Evolutionary conservation across 139 green algal species (phyloP), one percentile per base, ranked within the genome.

Genomic region (Spirogloea muscicola): DNA sequence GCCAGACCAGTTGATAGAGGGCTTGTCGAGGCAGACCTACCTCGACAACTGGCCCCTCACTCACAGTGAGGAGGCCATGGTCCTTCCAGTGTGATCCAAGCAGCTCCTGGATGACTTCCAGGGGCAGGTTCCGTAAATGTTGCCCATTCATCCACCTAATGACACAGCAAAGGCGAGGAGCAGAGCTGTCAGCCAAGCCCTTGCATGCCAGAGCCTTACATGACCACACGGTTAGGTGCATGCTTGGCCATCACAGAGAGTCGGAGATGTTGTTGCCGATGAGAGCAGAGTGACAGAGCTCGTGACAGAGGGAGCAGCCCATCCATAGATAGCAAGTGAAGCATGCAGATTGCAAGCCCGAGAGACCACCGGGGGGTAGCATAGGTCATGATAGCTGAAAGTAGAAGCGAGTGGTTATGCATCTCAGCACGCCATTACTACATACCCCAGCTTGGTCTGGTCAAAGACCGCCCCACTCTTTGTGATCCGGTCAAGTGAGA

Each of bases 381-480:
- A 63, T 39, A 16, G n/a, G 52, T 25, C 13, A 52, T 16, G 44
- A 43, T n/a, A 46, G 18, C 3, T 44, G 13, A 6, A 13, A 66
- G 10, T 72, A 10, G 10, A 34, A 72, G 63, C 10, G 10, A 66
- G 42, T 39, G 10, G 34, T 29, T 68, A 39, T 34, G 27, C 69
- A 7, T 16, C n/a, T n/a, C n/a, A n/a, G n/a, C n/a, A n/a, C n/a
- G n/a, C n/a, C n/a, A n/a, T n/a, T n/a, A n/a, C n/a, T n/a, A n/a
- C n/a, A n/a, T n/a, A 79, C 64, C 31, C 3, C 16, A 84, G 74
- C 74, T 84, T 72, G 67, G 78, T 40, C 21, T 87, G 94, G 87
- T 99, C 93, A 80, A 99, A 98, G 1, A 99, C 90, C 27, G 94
- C 93, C 1, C 76, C 87, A 48, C 71, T 89, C 85, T 99, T 98